These are phyloP conservation scores for Globisporangium barbulae DNA, from an alignment of 352 stramenopile genomes.

Conservation along the genomic window DNA sequence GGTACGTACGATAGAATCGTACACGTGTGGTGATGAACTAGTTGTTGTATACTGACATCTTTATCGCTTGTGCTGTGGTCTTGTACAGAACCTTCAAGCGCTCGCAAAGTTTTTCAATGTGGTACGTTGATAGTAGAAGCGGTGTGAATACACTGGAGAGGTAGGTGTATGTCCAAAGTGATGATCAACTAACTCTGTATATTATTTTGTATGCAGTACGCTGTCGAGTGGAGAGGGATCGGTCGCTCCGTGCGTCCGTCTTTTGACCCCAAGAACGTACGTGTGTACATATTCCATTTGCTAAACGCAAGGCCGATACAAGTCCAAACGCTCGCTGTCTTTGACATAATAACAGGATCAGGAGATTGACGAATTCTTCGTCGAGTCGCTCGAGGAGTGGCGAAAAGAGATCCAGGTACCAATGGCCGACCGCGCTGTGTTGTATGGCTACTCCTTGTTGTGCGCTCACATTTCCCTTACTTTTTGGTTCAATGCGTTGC, in stretches of 20 bases:
- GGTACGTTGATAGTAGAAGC: slow-evolving; percentile 28
- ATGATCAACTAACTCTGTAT: not conserved
- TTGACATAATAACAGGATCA: slow-evolving; percentile 36
- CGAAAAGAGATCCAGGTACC: slow-evolving; percentile 44
- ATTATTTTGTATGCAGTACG: slow-evolving; percentile 39
- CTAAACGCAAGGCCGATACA: too few relatives aligned
- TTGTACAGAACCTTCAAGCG: slow-evolving; percentile 59
- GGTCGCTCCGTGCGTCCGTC: slow-evolving; percentile 63
- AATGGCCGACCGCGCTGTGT: not conserved
- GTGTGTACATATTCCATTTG: not conserved
- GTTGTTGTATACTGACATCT: not conserved
- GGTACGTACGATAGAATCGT: slow-evolving; percentile 21
- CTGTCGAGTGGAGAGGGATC: slow-evolving; percentile 81
- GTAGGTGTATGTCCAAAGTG: not conserved
- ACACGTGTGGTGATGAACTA: not conserved
- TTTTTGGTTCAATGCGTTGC: not conserved
- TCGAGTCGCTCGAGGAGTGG: slow-evolving; percentile 78
- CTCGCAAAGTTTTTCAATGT: slow-evolving; percentile 79
- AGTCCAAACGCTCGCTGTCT: not conserved
- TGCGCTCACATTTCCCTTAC: not conserved
- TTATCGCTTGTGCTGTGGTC: slow-evolving; percentile 2
- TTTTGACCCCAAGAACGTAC: slow-evolving; percentile 54
- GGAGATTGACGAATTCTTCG: slow-evolving; percentile 78
- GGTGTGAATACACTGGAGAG: not conserved
- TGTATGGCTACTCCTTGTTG: not conserved